Evolutionary conservation across 2,329 filamentous ascomycete species (phyloP).

Genomic region (Triangularia setosa): DNA sequence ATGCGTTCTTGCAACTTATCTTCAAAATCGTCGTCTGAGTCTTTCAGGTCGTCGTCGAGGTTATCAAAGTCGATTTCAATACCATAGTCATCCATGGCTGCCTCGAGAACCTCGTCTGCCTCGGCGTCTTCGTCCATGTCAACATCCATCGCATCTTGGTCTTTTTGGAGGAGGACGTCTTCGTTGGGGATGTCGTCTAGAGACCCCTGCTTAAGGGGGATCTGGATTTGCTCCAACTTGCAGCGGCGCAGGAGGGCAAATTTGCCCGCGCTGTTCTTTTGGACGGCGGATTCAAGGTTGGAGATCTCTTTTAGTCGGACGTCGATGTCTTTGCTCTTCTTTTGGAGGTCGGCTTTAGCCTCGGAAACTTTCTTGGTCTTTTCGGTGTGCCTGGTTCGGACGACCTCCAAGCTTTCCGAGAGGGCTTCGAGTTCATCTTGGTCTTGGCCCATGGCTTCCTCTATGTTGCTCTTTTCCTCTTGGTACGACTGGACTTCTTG

Average conservation of each 20-base stretch:
- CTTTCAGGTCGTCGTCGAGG: slow-evolving; percentile 77
- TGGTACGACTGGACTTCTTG: slow-evolving; percentile 67
- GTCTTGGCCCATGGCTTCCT: slow-evolving; percentile 67
- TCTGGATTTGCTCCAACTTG: slow-evolving; percentile 86
- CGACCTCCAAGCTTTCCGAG: slow-evolving; percentile 64
- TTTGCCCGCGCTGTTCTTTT: slow-evolving; percentile 78
- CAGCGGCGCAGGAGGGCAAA: slow-evolving; percentile 83
- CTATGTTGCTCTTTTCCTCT: slow-evolving; percentile 68
- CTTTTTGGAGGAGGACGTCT: slow-evolving; percentile 70
- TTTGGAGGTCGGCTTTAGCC: slow-evolving; percentile 75
- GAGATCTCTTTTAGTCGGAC: slow-evolving; percentile 67
- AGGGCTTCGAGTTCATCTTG: slow-evolving; percentile 75
- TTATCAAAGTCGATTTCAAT: slow-evolving; percentile 83
- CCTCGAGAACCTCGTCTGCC: slow-evolving; percentile 59
- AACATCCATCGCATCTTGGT: slow-evolving; percentile 88
- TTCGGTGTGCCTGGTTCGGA: slow-evolving; percentile 51
- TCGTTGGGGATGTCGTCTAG: slow-evolving; percentile 85
- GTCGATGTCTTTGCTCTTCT: slow-evolving; percentile 80
- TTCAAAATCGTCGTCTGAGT: slow-evolving; percentile 67
- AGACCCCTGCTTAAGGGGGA: slow-evolving; percentile 73
- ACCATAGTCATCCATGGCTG: slow-evolving; percentile 80
- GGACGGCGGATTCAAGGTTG: slow-evolving; percentile 76
- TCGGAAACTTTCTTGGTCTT: slow-evolving; percentile 71
- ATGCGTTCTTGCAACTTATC: slow-evolving; percentile 76
- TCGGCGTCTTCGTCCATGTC: slow-evolving; percentile 64